A percentile compares a stretch with the other conserved stretches of the same genome.
Evolutionary conservation across 768 basidiomycete species (phyloP).

Genomic region (Kwoniella mangroviensis): DNA sequence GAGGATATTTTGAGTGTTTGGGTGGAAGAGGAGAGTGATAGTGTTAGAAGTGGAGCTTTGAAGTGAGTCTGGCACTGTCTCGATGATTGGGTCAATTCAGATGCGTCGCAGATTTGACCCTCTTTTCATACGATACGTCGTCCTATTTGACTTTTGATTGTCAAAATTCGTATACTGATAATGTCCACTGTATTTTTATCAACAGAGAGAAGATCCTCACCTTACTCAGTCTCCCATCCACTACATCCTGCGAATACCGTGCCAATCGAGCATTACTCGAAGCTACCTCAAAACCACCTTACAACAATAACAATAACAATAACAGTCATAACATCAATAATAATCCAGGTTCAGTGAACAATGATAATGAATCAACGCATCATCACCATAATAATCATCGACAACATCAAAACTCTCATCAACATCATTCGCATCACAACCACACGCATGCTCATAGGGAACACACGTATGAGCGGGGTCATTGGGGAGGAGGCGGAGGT

Average conservation of each 20-base stretch:
- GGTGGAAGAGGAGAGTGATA: conserved; percentile 81
- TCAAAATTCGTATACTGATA: no score
- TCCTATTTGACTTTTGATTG: no score
- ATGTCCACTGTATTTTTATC: no score
- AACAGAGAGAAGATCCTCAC: conserved; percentile 76
- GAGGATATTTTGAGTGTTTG: conserved; percentile 94
- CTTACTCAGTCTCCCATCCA: conserved; percentile 74
- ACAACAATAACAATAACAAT: conserved; percentile 14
- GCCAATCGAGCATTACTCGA: conserved; percentile 65
- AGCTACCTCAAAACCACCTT: conserved; percentile 37
- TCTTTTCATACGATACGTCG: no score
- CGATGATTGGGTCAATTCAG: conserved; percentile 10
- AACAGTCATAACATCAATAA: background rate
- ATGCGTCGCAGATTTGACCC: conserved; percentile 12
- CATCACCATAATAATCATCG: conserved; percentile 17
- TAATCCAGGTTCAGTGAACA: background rate
- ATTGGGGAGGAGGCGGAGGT: conserved; percentile 13
- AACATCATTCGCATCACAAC: conserved; percentile 25
- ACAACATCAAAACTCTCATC: conserved; percentile 13
- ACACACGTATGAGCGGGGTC: conserved; percentile 4
- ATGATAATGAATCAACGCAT: background rate
- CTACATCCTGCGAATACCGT: conserved; percentile 91
- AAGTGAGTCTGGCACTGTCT: conserved; percentile 64
- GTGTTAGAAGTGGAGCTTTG: conserved; percentile 76
- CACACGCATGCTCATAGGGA: conserved; percentile 21